Base-by-base conservation (phyloP, 805 yeast species). In the Starmerella stigmatis region DNA sequence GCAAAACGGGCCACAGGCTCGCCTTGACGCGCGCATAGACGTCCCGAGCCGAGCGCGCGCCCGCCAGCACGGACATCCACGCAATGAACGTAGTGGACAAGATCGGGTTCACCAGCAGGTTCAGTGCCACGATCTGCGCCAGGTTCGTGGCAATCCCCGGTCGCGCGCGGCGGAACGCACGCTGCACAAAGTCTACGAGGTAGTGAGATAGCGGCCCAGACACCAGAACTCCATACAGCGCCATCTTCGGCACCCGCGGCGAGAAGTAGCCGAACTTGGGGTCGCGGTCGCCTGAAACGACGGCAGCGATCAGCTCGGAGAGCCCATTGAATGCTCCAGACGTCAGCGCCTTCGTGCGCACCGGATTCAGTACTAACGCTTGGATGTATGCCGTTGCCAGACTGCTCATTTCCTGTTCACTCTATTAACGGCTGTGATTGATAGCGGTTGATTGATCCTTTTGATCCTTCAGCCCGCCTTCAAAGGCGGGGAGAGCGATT, bases 201-300 rank as follows among this genome's bases (percentile, higher is more conserved):
- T 59, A 60, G 53, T 65, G 69, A 19, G 65, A 56, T 38, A 65
- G 49, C 7, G 69, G 69, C 1, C 66, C 68, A 2, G 62, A 54
- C 10, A 66, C 57, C 27, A 62, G 51, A 31, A 59, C 52, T 12
- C 69, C 69, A 49, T 63, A 65, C 9, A 62, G 52, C 2, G 65
- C 67, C 68, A 65, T 65, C 46, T 61, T 57, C 38, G 59, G 60
- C 42, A 65, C 62, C 34, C 69, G 59, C 7, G 62, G 40, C 16
- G 65, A 54, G 32, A 63, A 38, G 49, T 60, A 63, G 17, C 62
- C 58, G 39, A 50, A 52, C 40, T 45, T 43, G 12, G 65, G 64
- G 49, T 62, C 64, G 57, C 57, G 57, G 40, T 63, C 61, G n/a
- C 65, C 65, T n/a, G 66, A 59, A 20, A 64, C 45, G 19, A 53